These are phyloP conservation scores for Mucor irregularis DNA, from an alignment of 371 early-diverging fungal genomes.

Conservation along the genomic window DNA sequence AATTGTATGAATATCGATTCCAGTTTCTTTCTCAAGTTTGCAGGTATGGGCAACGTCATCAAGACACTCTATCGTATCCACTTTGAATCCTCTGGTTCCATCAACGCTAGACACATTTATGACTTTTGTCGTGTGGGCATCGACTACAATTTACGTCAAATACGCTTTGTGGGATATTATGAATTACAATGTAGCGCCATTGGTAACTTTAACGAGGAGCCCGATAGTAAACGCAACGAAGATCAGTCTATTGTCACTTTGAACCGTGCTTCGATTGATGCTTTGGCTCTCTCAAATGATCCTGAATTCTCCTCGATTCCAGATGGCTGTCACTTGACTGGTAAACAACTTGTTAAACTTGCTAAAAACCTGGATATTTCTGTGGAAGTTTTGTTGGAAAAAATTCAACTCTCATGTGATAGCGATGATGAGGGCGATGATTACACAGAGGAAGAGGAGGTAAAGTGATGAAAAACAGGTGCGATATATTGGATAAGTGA, in stretches of 20 bases:
- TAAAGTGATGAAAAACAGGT: too few species aligned
- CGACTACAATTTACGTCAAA: not conserved
- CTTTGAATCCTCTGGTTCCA: conserved; percentile 19
- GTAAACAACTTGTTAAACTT: conserved; percentile 18
- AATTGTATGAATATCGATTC: conserved; percentile 18
- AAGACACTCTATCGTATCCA: conserved; percentile 8
- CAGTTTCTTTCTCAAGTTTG: not conserved
- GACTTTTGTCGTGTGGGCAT: conserved; percentile 1
- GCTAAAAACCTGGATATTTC: conserved; percentile 17
- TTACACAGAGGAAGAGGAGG: conserved; percentile 23
- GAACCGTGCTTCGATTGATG: conserved; percentile 19
- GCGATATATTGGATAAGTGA: too few species aligned
- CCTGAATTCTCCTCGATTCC: conserved; percentile 9
- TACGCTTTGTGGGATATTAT: conserved; percentile 3
- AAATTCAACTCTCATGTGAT: too few species aligned
- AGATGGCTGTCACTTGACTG: conserved; percentile 15
- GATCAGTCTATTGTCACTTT: conserved; percentile 6
- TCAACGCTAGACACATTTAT: conserved; percentile 18
- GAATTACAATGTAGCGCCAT: not conserved
- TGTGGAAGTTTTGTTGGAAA: not conserved
- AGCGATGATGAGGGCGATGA: too few species aligned
- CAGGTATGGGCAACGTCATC: not conserved
- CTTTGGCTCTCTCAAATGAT: conserved; percentile 17
- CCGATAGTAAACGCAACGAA: not conserved
- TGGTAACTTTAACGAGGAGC: conserved; percentile 1